Percentiles rank a stretch among this genome's conserved stretches.
Conservation (phyloP, 805 yeast genomes). For the Kodamaea neixiangensis region DNA sequence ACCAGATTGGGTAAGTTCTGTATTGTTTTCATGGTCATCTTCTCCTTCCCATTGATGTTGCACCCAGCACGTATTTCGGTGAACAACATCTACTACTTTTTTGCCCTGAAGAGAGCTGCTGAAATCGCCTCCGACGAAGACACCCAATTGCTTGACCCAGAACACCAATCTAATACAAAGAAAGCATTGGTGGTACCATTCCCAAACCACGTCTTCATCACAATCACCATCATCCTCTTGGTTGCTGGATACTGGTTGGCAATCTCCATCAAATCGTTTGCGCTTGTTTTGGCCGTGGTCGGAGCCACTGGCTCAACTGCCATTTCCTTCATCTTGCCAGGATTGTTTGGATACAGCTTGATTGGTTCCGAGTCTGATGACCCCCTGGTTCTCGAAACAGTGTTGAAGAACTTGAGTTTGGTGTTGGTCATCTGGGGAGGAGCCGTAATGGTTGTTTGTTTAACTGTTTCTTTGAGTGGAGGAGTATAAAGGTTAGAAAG, state of each 20-base stretch:
- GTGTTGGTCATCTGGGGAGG: constrained; percentile 68
- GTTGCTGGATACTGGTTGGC: constrained; percentile 63
- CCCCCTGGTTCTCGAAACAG: constrained; percentile 28
- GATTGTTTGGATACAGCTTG: constrained; percentile 76
- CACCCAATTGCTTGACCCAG: constrained; percentile 15
- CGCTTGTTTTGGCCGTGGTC: constrained; percentile 79
- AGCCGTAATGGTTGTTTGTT: constrained; percentile 67
- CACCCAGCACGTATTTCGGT: constrained; percentile 88
- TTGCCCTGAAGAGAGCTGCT: constrained; percentile 27
- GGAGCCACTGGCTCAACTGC: constrained; percentile 95
- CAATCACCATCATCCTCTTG: constrained; percentile 39
- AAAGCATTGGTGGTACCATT: constrained; percentile 29
- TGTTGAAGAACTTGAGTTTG: constrained; percentile 51
- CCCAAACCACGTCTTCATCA: constrained; percentile 24
- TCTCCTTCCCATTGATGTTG: constrained; percentile 87
- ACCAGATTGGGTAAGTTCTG: constrained; percentile 80
- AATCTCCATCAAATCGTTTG: constrained; percentile 67
- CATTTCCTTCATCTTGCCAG: constrained; percentile 88
- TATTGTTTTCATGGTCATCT: constrained; percentile 74
- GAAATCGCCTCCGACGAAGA: constrained; percentile 11
- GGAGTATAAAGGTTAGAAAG: constrained; percentile 1
- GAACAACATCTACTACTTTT: constrained; percentile 62
- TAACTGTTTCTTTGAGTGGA: constrained; percentile 24
- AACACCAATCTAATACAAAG: constrained; percentile 7
- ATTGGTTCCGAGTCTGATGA: constrained; percentile 49